Evolutionary conservation across 441 rosid genomes (phyloP), one percentile per base, ranked within the genome.

Genomic region (Hura crepitans): DNA sequence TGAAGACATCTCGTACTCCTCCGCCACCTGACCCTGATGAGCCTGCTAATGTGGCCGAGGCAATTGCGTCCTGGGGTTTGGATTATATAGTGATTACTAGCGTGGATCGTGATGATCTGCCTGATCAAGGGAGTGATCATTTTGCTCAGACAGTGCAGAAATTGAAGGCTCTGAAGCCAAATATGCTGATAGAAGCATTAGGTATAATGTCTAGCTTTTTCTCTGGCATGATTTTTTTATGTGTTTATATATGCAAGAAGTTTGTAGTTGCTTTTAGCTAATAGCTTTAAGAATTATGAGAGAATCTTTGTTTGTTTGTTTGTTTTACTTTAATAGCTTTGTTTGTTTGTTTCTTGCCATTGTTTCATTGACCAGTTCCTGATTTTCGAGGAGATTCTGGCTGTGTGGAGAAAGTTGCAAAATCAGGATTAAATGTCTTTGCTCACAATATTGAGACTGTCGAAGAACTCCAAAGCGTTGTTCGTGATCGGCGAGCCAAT

Each of bases 361-460:
- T 18, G 69, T 66, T 78, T 66, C 13, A 45, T 78, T 63, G 49
- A 79, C 46, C 72, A 95, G 99, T 92, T 82, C 98, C 98, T 81
- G 97, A 95, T 85, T 95, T 92, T 77, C 91, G 86, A 56, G 99
- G 96, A 68, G 89, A 91, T 71, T 43, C 79, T 39, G 82, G 78
- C 58, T 93, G 96, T 56, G 94, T 96, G 23, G 96, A 88, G 83
- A 90, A 84, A 80, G 99, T 93, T 71, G 85, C 96, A 39, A 91
- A 76, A 81, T 89, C 97, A 22, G 97, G 97, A 53, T 78, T 96
- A 54, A 87, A 96, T 78, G 98, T 93, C 62, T 74, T 95, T 74
- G 98, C 98, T 69, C 99, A 96, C 83, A 96, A 96, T 77, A 93
- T 93, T 59, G 98, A 96, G 86, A 93, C 98, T 3, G 99, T 96